These are phyloP conservation scores for Thelephora terrestris DNA, from an alignment of 1,284 basidiomycete genomes.

Conservation along the genomic window DNA sequence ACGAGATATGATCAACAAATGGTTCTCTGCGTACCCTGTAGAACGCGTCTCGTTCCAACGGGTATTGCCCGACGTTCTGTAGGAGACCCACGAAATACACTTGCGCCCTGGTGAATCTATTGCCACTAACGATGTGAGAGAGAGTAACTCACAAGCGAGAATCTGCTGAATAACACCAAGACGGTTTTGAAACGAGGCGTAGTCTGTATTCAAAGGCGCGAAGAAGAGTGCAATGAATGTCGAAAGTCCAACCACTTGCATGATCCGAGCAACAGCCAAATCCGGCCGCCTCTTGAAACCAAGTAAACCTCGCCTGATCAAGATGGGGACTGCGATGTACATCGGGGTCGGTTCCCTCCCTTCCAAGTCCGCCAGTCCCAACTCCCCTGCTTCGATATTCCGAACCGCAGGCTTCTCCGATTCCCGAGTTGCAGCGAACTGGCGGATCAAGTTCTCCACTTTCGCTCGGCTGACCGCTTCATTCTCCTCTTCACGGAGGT, in stretches of 20 bases:
- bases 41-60: constrained; percentile 10
- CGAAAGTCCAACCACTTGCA: constrained; percentile 8
- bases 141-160: constrained; percentile 5
- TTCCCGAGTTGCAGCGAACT: constrained; percentile 3
- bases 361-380: constrained; percentile 1
- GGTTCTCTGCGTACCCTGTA: neutral
- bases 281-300: neutral
- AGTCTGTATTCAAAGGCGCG: constrained; percentile 9
- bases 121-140: neutral
- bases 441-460: neutral
- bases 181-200: constrained; percentile 11
- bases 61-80: constrained; percentile 8
- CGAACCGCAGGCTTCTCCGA: neutral
- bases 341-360: constrained; percentile 7
- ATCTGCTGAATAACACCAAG: constrained; percentile 10
- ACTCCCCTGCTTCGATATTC: neutral
- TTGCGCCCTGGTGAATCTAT: neutral
- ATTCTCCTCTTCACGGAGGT: constrained; percentile 5
- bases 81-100: constrained; percentile 11
- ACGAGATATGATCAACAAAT: neutral
- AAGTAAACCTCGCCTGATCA: constrained; percentile 10
- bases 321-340: constrained; percentile 10
- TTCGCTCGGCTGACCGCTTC: neutral
- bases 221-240: constrained; percentile 12
- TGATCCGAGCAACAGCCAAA: constrained; percentile 1